Conservation (phyloP, 2,329 filamentous ascomycete genomes). For the Talaromyces verruculosus region DNA sequence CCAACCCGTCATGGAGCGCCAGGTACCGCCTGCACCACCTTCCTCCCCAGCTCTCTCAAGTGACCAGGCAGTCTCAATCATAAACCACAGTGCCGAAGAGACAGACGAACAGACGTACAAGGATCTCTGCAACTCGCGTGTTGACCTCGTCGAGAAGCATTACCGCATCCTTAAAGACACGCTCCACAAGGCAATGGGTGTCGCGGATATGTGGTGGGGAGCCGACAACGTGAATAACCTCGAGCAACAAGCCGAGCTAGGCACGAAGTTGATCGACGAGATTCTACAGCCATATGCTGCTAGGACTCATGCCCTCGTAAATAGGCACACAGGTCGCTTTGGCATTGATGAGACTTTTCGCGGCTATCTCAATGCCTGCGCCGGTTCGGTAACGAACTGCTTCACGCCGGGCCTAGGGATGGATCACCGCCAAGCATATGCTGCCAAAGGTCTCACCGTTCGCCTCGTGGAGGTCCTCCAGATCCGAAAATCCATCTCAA, state of each 20-base stretch:
- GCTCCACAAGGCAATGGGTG: background rate
- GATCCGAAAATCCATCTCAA: background rate
- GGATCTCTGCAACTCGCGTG: constrained; percentile 3
- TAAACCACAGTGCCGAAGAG: constrained; percentile 7
- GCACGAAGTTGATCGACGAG: constrained; percentile 3
- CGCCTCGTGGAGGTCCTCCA: background rate
- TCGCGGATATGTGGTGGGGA: constrained; percentile 13
- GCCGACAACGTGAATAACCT: background rate
- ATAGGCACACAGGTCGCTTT: background rate
- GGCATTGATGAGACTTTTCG: background rate
- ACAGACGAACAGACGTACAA: constrained; percentile 1
- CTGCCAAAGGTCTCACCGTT: background rate
- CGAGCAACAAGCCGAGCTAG: background rate
- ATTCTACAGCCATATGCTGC: background rate
- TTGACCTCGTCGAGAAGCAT: background rate
- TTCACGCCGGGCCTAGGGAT: background rate
- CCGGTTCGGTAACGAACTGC: background rate
- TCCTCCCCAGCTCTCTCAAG: background rate
- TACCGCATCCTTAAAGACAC: constrained; percentile 1
- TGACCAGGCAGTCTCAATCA: background rate
- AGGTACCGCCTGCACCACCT: background rate
- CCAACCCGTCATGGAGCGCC: background rate
- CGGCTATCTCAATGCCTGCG: background rate
- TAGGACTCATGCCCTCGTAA: background rate
- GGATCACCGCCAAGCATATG: background rate